These are phyloP conservation scores for Neurospora sp. DNA, from an alignment of 495 filamentous ascomycete species.

Conservation along the genomic window DNA sequence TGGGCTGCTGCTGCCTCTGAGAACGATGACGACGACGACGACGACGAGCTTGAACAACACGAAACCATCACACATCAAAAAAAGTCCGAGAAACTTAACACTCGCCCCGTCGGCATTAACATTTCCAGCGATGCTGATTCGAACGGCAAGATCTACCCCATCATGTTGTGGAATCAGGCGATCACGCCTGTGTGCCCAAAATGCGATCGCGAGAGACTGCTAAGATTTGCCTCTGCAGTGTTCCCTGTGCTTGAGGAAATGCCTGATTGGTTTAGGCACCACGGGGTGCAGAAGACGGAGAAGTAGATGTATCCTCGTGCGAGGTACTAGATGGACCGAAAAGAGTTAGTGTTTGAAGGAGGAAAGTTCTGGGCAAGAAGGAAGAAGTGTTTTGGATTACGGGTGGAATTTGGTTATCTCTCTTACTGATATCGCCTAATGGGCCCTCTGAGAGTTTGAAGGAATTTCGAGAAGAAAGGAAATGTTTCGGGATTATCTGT, in stretches of 20 bases:
- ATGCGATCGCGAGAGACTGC: background rate
- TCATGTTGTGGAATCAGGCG: background rate
- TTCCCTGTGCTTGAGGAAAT: background rate
- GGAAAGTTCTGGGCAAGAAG: background rate
- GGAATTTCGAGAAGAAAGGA: no score
- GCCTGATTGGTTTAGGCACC: background rate
- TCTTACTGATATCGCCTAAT: background rate
- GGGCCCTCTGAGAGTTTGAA: background rate
- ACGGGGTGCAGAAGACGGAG: background rate
- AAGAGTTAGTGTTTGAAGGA: background rate
- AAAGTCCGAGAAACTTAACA: background rate
- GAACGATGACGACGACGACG: background rate
- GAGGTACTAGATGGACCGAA: background rate
- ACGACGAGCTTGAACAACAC: background rate
- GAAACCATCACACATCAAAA: background rate
- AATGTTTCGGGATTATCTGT: background rate
- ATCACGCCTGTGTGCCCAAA: background rate
- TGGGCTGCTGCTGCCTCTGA: background rate
- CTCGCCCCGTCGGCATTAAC: background rate
- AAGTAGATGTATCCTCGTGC: background rate
- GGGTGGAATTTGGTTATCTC: background rate
- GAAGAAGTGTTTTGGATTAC: background rate
- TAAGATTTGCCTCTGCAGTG: background rate
- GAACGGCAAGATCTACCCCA: background rate
- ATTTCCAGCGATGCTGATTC: background rate